These are phyloP conservation scores for Tricholoma flavovirens DNA, from an alignment of 768 basidiomycete genomes.

Conservation along the genomic window DNA sequence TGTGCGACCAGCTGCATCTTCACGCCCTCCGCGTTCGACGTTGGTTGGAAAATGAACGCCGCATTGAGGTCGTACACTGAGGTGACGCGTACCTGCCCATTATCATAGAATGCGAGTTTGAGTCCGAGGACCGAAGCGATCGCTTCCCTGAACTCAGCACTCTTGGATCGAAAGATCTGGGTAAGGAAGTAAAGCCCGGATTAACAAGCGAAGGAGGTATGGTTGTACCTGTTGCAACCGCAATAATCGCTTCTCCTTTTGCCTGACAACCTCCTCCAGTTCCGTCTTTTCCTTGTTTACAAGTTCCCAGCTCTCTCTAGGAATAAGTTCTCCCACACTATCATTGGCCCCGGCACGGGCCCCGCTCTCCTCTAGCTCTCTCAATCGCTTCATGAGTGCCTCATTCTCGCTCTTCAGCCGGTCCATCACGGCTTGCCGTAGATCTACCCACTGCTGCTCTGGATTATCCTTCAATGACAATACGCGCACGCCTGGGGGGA, in stretches of 20 bases:
- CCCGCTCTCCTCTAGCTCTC: slow-evolving; percentile 48
- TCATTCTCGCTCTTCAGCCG: slow-evolving; percentile 78
- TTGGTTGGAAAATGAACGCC: slow-evolving; percentile 81
- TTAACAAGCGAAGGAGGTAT: neutral
- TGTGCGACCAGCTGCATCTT: slow-evolving; percentile 71
- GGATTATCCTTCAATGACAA: slow-evolving; percentile 75
- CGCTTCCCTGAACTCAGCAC: slow-evolving; percentile 86
- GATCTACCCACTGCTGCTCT: slow-evolving; percentile 73
- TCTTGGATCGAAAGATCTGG: slow-evolving; percentile 80
- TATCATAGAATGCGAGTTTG: slow-evolving; percentile 87
- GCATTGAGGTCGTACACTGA: slow-evolving; percentile 86
- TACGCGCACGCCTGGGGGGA: slow-evolving; percentile 66
- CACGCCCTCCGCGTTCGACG: slow-evolving; percentile 31
- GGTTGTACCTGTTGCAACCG: slow-evolving; percentile 71
- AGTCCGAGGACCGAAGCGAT: slow-evolving; percentile 87
- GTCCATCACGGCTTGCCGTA: slow-evolving; percentile 71
- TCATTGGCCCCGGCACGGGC: slow-evolving; percentile 8
- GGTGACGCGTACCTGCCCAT: slow-evolving; percentile 85
- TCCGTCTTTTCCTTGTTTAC: slow-evolving; percentile 64
- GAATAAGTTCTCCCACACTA: slow-evolving; percentile 43
- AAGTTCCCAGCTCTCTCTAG: slow-evolving; percentile 75
- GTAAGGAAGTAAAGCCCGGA: neutral
- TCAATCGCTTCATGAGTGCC: slow-evolving; percentile 64
- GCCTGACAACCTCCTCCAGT: slow-evolving; percentile 55
- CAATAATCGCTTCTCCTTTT: slow-evolving; percentile 78